Percentiles rank a stretch among this genome's conserved stretches.
These are phyloP conservation scores for Paramecium octaurelia DNA, from an alignment of 73 alveolate genomes.

Conservation along the genomic window DNA sequence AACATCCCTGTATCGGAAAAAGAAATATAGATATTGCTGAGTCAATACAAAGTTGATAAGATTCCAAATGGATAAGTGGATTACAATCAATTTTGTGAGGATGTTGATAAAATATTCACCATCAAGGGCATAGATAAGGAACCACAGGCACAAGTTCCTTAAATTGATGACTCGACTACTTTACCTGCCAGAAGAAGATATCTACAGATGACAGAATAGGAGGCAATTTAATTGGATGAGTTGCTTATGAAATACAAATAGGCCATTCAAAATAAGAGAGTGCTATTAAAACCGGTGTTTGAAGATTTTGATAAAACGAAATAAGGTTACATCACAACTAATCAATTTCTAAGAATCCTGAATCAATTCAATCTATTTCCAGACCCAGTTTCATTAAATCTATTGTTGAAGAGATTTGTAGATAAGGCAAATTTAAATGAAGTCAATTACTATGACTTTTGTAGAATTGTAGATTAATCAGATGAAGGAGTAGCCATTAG, in stretches of 20 bases:
- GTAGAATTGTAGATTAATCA: constrained; percentile 85
- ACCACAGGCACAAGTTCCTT: constrained; percentile 73
- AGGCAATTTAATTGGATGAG: constrained; percentile 57
- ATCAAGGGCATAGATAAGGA: constrained; percentile 78
- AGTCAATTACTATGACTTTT: constrained; percentile 88
- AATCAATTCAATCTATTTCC: constrained; percentile 78
- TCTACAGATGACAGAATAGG: constrained; percentile 74
- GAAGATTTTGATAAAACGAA: constrained; percentile 86
- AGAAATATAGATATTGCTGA: constrained; percentile 76
- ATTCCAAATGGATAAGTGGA: constrained; percentile 73
- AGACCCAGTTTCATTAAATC: constrained; percentile 68
- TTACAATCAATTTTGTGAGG: constrained; percentile 76
- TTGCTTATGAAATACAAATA: constrained; percentile 67
- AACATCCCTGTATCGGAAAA: constrained; percentile 79
- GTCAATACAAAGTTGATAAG: constrained; percentile 64
- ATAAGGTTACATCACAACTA: constrained; percentile 82
- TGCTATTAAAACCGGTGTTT: constrained; percentile 79
- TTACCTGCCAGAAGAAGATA: constrained; percentile 75
- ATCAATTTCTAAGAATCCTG: constrained; percentile 82
- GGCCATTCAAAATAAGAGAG: constrained; percentile 75
- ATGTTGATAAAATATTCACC: constrained; percentile 79
- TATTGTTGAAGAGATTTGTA: constrained; percentile 79
- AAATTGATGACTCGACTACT: constrained; percentile 67
- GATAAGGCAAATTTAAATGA: constrained; percentile 92
- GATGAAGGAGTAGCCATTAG: constrained; percentile 81